Base-by-base conservation (phyloP, 176 grass and related monocot genomes). In the Coix lacrymajobi region DNA sequence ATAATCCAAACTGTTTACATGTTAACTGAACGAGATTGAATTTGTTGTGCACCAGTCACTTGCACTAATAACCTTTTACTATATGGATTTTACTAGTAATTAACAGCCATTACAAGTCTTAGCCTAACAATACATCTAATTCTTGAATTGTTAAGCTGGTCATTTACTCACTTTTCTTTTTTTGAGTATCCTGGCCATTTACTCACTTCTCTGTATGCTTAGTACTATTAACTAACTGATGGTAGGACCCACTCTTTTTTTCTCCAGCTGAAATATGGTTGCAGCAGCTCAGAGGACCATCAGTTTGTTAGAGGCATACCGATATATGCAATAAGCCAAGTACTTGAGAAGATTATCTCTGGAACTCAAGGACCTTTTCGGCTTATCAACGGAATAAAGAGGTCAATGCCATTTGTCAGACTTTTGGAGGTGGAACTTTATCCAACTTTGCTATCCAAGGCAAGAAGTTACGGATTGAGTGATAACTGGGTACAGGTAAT, bases 241-340 rank as follows among this genome's bases (percentile, higher is more conserved):
- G 24, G 24, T 86, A 29, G 71, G 52, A 45, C 44, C 78, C 15
- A n/a, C 16, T 79, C 14, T 78, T 82, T 73, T 78, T 69, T 62
- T 83, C 43, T 83, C 79, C 89, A 99, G 97, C 41, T 99, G 56
- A 96, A 99, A 81, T 96, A 96, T 83, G 97, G 97, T 46, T 88
- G 87, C 74, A 96, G 93, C 75, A 94, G 73, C 49, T 94, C 91
- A 61, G 97, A 99, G 85, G 97, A 99, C 49, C 97, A 99, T 90
- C 97, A 99, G 20, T 99, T 99, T 88, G 93, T 99, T 82, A 92
- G 97, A 93, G 97, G 97, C 48, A 96, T 99, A 85, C 97, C 97
- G 8, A 99, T 94, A 82, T 99, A 92, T 85, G 93, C 93, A 76
- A 93, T 99, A 60, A 99, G 89, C 82, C 87, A 94, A 87, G 93